A percentile compares a stretch with the other conserved stretches of the same genome.
These are phyloP conservation scores for Viola odorata DNA, from an alignment of 345 rosid genomes.

Conservation along the genomic window DNA sequence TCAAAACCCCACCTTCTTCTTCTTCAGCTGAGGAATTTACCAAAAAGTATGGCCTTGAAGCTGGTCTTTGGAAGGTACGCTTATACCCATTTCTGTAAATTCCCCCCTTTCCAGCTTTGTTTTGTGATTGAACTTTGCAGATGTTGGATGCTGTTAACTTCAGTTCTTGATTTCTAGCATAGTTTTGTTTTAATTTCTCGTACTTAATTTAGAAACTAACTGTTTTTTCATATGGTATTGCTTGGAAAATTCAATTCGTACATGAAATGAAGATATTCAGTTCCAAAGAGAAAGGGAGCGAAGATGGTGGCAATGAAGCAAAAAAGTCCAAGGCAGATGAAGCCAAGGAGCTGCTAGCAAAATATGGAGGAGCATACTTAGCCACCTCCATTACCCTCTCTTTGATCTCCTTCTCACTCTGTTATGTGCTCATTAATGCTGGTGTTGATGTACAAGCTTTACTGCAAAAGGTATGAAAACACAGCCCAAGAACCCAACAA, in stretches of 20 bases:
- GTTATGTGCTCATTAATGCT: conserved; percentile 58
- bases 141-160: too few relatives aligned
- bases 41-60: conserved; percentile 85
- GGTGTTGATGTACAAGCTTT: conserved; percentile 77
- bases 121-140: neutral
- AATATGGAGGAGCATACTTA: conserved; percentile 92
- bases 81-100: conserved; percentile 3
- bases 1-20: conserved; percentile 24
- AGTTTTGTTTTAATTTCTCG: too few relatives aligned
- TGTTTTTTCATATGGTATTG: too few relatives aligned
- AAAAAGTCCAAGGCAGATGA: conserved; percentile 59
- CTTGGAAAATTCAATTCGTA: neutral
- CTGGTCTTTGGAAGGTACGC: conserved; percentile 91
- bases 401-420: conserved; percentile 66
- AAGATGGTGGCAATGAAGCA: conserved; percentile 35
- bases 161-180: too few relatives aligned
- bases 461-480: conserved; percentile 49
- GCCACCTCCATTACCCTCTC: conserved; percentile 92
- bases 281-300: conserved; percentile 47
- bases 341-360: conserved; percentile 65
- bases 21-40: conserved; percentile 61
- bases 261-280: conserved; percentile 58
- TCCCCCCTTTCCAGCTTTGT: neutral
- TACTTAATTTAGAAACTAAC: too few relatives aligned
- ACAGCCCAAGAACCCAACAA: neutral